phyloP scores from a whole-genome alignment of 2,329 filamentous ascomycete genomes.

The Fusarium chaquense region DNA sequence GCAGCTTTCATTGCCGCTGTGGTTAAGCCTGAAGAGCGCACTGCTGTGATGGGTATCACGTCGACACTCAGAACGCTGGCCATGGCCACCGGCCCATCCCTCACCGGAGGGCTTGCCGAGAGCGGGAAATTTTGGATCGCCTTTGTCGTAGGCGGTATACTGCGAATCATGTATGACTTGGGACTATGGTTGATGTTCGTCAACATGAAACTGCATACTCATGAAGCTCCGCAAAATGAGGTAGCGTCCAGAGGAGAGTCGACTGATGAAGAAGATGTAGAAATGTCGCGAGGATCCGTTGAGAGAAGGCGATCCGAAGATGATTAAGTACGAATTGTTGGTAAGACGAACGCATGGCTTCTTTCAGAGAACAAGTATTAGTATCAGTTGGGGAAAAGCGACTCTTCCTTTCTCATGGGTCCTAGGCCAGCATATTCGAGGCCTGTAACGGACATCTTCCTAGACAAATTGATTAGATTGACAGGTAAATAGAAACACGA shows the following conservation, averaged over 20 bases:
- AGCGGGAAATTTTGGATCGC: slow-evolving; percentile 70
- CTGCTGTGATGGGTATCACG: slow-evolving; percentile 78
- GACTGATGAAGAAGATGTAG: slow-evolving; percentile 31
- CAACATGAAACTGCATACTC: slow-evolving; percentile 65
- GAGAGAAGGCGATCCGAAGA: slow-evolving; percentile 10
- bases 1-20: slow-evolving; percentile 75
- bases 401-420: not conserved
- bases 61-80: slow-evolving; percentile 70
- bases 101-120: slow-evolving; percentile 68
- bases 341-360: rapidly evolving
- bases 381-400: rapidly evolving
- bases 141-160: slow-evolving; percentile 66
- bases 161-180: slow-evolving; percentile 68
- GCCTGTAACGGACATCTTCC: not conserved
- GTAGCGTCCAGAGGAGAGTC: not conserved
- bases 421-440: not conserved
- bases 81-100: slow-evolving; percentile 64
- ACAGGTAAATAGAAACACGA: not conserved
- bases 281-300: slow-evolving; percentile 8
- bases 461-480: not conserved
- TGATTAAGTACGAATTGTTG: not conserved
- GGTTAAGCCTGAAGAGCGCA: slow-evolving; percentile 73
- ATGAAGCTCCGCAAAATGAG: slow-evolving; percentile 50
- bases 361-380: rapidly evolving
- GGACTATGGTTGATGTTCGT: slow-evolving; percentile 70